phyloP scores from a whole-genome alignment of 192 early-diverging fungal species.

The Polychytrium aggregatum region DNA sequence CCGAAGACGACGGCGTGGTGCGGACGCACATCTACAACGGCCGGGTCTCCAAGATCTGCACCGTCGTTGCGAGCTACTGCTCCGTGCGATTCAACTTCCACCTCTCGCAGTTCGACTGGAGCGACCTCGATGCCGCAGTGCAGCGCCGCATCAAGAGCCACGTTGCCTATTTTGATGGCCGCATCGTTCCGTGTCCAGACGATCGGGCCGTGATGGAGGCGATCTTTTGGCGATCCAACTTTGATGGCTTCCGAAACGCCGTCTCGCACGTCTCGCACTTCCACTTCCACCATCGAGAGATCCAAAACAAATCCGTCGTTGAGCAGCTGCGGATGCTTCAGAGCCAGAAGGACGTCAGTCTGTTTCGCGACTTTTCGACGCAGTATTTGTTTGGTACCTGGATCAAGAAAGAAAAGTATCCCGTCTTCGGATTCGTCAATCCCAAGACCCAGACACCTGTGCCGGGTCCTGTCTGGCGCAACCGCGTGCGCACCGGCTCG shows the following conservation, averaged over 20 bases:
- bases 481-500: constrained; percentile 20
- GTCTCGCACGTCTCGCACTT: constrained; percentile 22
- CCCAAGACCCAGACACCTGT: constrained; percentile 13
- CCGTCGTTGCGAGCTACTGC: constrained; percentile 31
- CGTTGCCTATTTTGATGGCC: constrained; percentile 36
- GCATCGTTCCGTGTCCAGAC: constrained; percentile 24
- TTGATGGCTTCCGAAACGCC: constrained; percentile 40
- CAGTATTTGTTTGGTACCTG: constrained; percentile 37
- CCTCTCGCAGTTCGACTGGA: constrained; percentile 21
- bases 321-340: constrained; percentile 27
- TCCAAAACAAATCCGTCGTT: constrained; percentile 19
- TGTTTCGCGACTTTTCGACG: constrained; percentile 9
- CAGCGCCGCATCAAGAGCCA: constrained; percentile 13
- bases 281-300: constrained; percentile 15
- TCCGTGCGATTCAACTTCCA: constrained; percentile 38
- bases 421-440: constrained; percentile 13
- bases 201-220: constrained; percentile 21
- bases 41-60: constrained; percentile 38
- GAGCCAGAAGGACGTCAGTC: constrained; percentile 7
- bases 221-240: constrained; percentile 43
- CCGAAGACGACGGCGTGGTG: too few relatives aligned
- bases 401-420: constrained; percentile 38
- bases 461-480: constrained; percentile 14
- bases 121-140: neutral
- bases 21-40: constrained; percentile 30